Evolutionary conservation across 2,329 filamentous ascomycete species (phyloP), one percentile per base, ranked within the genome.

Genomic region (Coniochaeta hoffmannii): DNA sequence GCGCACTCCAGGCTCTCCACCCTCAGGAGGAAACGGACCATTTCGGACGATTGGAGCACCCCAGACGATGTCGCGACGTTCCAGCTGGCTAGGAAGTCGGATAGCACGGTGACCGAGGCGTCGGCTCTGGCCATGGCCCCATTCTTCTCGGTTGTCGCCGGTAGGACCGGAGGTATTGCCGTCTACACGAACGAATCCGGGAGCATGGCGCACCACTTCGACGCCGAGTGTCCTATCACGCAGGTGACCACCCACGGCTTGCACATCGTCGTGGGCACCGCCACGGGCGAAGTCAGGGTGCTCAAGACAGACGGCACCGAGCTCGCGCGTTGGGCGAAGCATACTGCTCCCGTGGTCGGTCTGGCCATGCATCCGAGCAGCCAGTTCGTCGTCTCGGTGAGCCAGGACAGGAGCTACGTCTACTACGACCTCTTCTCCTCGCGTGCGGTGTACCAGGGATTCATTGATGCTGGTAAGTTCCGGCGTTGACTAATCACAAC

Each of bases 361-460:
- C 71, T 99, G 56, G 85, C 90, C 34, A 68, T 92, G 8, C 94
- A 99, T 69, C 90, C 94, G 1, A 87, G 88, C 61, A 89, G 88
- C 36, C 83, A 88, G 54, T 83, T 99, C 56, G 69, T 97, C 50
- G 93, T 89, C 2, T 96, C 93, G 0, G 88, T 94, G 32, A 92
- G 93, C 51, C 81, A 85, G 1, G 94, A 99, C 70, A 97, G 96
- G 81, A 93, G 88, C 70, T 91, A 96, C 66, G 83, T 92, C 1
- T 83, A 97, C 59, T 97, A 97, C 71, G 90, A 97, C 61, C 71
- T 97, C 36, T 71, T 78, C 19, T 78, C 76, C 4, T 77, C 84
- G 66, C 82, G 85, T 65, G 82, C 85, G 26, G 83, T 92, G 50
- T 88, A 86, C 55, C 90, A 93, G 62, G 83, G 92, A 41, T 94